Evolutionary conservation across 1,284 basidiomycete species (phyloP).

Genomic region (Boletus semigastroideus): DNA sequence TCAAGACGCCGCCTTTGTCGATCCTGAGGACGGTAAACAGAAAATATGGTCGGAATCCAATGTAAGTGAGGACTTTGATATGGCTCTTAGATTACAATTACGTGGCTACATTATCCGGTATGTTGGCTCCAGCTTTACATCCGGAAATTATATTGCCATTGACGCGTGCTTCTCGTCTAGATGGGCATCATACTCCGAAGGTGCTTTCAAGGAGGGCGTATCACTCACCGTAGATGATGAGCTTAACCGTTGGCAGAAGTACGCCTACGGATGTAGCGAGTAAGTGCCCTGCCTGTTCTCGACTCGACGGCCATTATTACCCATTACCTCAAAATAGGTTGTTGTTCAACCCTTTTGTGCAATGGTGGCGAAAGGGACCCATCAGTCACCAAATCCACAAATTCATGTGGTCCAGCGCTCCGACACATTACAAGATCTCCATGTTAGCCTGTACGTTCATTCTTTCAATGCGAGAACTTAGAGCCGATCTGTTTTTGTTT

Average conservation of each 20-base stretch:
- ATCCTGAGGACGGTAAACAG: conserved; percentile 50
- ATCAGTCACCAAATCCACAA: conserved; percentile 73
- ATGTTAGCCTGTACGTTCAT: conserved; percentile 71
- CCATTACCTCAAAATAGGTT: conserved; percentile 51
- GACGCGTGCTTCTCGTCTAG: conserved; percentile 29
- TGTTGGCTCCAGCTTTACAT: neutral
- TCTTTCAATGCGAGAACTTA: conserved; percentile 1
- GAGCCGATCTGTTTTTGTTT: conserved; percentile 11
- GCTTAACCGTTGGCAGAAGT: conserved; percentile 86
- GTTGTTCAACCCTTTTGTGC: conserved; percentile 72
- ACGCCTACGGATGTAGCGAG: conserved; percentile 60
- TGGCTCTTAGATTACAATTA: conserved; percentile 66
- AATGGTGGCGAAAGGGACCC: conserved; percentile 74
- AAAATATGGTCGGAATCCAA: conserved; percentile 86
- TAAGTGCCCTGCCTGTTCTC: conserved; percentile 3
- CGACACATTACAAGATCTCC: conserved; percentile 80
- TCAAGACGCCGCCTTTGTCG: conserved; percentile 76
- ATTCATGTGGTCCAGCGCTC: conserved; percentile 78
- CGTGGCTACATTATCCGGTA: conserved; percentile 25
- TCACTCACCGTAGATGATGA: conserved; percentile 79
- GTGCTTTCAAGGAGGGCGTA: conserved; percentile 88
- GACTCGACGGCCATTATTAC: conserved; percentile 11
- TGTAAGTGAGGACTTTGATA: conserved; percentile 87
- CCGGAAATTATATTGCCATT: conserved; percentile 3
- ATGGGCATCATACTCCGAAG: conserved; percentile 81